A percentile compares a stretch with the other conserved stretches of the same genome.
Conservation (phyloP, 2,329 filamentous ascomycete species). For the Amylocarpus encephaloides region DNA sequence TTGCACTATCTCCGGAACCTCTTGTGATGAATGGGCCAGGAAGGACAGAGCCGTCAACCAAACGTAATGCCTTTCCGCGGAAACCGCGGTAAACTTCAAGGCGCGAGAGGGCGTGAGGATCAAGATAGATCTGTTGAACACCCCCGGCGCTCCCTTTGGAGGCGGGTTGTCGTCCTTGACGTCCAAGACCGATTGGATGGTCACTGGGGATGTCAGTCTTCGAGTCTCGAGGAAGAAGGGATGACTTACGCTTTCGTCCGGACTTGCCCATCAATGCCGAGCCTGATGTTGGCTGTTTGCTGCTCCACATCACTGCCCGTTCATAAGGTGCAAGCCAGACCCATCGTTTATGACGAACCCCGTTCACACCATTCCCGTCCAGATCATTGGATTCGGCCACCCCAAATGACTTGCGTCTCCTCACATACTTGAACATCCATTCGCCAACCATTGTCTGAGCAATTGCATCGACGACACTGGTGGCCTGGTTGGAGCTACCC, state of each 20-base stretch:
- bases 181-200: conserved; percentile 92
- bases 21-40: conserved; percentile 81
- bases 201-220: conserved; percentile 51
- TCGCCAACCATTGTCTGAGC: conserved; percentile 98
- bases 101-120: conserved; percentile 91
- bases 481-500: conserved; percentile 57
- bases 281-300: conserved; percentile 87
- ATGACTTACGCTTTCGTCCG: conserved; percentile 79
- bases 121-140: conserved; percentile 90
- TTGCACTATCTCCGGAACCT: conserved; percentile 65
- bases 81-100: conserved; percentile 85
- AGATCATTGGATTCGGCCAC: conserved; percentile 60
- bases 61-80: conserved; percentile 80
- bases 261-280: conserved; percentile 88
- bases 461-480: conserved; percentile 89
- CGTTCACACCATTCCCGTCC: conserved; percentile 61
- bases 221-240: conserved; percentile 7
- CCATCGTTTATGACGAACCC: conserved; percentile 87
- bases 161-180: conserved; percentile 89
- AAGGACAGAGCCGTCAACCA: conserved; percentile 95
- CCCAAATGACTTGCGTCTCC: conserved; percentile 84
- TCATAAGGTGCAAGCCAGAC: conserved; percentile 98
- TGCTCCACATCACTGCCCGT: conserved; percentile 94
- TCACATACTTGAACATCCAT: conserved; percentile 91
- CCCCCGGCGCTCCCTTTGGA: conserved; percentile 58